Evolutionary conservation across 2,329 filamentous ascomycete species (phyloP).

Genomic region (Trichophaea hybrida): DNA sequence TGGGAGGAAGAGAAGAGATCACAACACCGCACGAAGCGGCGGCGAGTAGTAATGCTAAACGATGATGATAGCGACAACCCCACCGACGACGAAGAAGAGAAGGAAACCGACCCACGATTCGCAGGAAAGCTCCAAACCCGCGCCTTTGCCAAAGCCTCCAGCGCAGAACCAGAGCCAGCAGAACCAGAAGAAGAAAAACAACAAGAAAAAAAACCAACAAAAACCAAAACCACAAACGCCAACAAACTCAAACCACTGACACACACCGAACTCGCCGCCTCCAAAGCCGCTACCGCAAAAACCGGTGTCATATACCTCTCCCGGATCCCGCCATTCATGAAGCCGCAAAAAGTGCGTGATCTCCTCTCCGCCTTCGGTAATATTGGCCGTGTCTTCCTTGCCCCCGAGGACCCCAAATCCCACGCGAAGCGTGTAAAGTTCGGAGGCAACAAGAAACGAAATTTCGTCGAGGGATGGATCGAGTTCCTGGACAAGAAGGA

Average conservation of each 20-base stretch:
- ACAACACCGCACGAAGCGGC: not conserved
- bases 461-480: conserved; percentile 76
- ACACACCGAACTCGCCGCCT: conserved; percentile 53
- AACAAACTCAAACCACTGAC: conserved; percentile 37
- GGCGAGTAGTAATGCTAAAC: conserved; percentile 6
- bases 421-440: conserved; percentile 52
- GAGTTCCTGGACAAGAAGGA: conserved; percentile 65
- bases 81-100: conserved; percentile 30
- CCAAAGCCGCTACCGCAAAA: conserved; percentile 50
- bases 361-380: conserved; percentile 61
- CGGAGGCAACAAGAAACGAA: conserved; percentile 70
- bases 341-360: conserved; percentile 59
- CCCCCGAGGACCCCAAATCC: conserved; percentile 55
- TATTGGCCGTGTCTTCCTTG: conserved; percentile 64
- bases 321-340: conserved; percentile 78
- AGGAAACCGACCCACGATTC: conserved; percentile 1
- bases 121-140: not conserved
- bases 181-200: conserved; percentile 26
- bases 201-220: conserved; percentile 28
- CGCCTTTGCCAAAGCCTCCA: conserved; percentile 4
- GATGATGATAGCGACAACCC: conserved; percentile 29
- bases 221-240: conserved; percentile 31
- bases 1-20: conserved; percentile 20
- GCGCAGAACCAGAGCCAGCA: conserved; percentile 18
- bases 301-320: conserved; percentile 75